Evolutionary conservation across 495 filamentous ascomycete genomes (phyloP).

Genomic region (Aspergillus haitiensis): DNA sequence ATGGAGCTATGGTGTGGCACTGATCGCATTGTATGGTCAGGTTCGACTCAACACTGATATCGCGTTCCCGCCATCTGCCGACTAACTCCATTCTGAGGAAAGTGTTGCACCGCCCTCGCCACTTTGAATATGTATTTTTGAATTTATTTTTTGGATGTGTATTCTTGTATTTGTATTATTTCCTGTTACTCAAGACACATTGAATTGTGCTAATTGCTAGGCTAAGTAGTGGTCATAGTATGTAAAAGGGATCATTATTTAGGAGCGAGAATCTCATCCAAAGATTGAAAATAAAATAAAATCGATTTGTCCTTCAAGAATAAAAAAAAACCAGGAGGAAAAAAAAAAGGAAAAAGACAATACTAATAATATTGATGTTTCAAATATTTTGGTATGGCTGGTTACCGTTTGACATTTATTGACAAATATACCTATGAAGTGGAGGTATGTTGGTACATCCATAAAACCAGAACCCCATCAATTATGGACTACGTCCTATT

Average conservation of each 20-base stretch:
- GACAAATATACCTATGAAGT: slow-evolving; percentile 1
- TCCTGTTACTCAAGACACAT: too few relatives aligned
- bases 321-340: background rate
- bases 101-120: background rate
- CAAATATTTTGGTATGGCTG: background rate
- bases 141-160: too few relatives aligned
- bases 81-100: background rate
- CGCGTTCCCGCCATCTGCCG: background rate
- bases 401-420: slow-evolving; percentile 4
- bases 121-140: background rate
- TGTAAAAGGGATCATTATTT: background rate
- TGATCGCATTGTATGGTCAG: slow-evolving; percentile 1
- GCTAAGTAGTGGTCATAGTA: background rate
- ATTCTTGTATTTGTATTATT: too few relatives aligned
- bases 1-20: background rate
- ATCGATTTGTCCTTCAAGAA: background rate
- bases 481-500: background rate
- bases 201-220: too few relatives aligned
- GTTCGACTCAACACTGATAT: background rate
- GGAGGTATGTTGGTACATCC: background rate
- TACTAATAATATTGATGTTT: background rate
- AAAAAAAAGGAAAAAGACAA: background rate
- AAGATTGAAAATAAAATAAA: background rate
- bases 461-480: background rate
- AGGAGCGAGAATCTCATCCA: background rate